Conservation (phyloP, 805 yeast species). For the Jamesozyma hellenica region DNA sequence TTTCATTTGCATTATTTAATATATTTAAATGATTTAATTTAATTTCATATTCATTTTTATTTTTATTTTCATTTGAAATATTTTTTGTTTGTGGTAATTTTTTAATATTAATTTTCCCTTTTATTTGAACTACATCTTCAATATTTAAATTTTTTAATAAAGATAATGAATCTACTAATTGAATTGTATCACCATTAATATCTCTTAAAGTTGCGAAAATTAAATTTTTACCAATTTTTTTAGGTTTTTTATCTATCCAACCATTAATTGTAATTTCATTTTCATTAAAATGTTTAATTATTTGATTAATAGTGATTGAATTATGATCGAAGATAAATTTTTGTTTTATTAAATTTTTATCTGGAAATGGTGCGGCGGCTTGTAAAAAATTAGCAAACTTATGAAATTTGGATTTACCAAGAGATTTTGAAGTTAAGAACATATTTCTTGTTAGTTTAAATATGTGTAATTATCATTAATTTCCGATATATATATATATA, state of each 20-base stretch:
- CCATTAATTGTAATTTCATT: slow-evolving; percentile 51
- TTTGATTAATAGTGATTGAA: slow-evolving; percentile 7
- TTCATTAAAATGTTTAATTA: slow-evolving; percentile 1
- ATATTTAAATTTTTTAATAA: slow-evolving; percentile 42
- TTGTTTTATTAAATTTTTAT: neutral
- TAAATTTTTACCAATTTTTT: slow-evolving; percentile 51
- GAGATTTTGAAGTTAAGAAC: too few species aligned
- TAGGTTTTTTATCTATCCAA: slow-evolving; percentile 72
- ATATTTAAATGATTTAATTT: slow-evolving; percentile 40
- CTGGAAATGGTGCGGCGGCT: neutral
- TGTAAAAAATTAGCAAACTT: neutral
- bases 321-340: slow-evolving; percentile 4
- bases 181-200: slow-evolving; percentile 53
- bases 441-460: too few species aligned
- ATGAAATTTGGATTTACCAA: slow-evolving; percentile 2
- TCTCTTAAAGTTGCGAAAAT: slow-evolving; percentile 74
- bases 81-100: slow-evolving; percentile 12
- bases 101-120: slow-evolving; percentile 39
- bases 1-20: slow-evolving; percentile 52
- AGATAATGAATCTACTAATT: slow-evolving; percentile 38
- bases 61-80: too few species aligned
- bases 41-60: slow-evolving; percentile 43
- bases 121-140: slow-evolving; percentile 66
- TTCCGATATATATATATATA: too few species aligned
- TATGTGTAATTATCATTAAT: too few species aligned